Base-by-base conservation (phyloP, 768 basidiomycete genomes). In the Macrocybe gigantea region DNA sequence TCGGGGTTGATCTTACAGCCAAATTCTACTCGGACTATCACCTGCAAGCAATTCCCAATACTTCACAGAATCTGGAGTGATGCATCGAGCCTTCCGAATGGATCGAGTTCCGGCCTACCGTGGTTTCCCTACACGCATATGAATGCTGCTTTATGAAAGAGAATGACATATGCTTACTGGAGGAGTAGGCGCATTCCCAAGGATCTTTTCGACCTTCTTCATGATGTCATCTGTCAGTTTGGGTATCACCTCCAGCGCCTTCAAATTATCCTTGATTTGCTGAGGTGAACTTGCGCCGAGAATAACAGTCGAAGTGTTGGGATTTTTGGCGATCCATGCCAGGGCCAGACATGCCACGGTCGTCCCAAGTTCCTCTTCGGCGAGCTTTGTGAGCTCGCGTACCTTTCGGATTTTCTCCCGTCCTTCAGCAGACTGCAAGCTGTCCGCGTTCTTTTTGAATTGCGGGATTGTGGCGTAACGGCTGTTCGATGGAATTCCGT, bases 261-360 rank as follows among this genome's bases (percentile, higher is more conserved):
- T 77, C 48, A 88, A 60, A 63, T 88, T 86, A 41, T 85, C 80
- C 32, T 73, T 46, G 29, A 88, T 63, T 58, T 88, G 86, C 51
- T 81, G 71, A 1, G 79, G 75, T 48, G 71, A 79, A 7, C 81
- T 72, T 1, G 80, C 84, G 7, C 85, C 85, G 42, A 86, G 71
- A 56, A 87, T 83, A 49, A 85, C 74, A 12, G 78, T 81, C 41
- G 72, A 74, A 3, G 81, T 83, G 61, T 82, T 80, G 7, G 81
- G 77, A 62, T 85, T 82, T 53, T 63, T 71, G 29, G 82, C 78
- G 6, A 83, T 67, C 86, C 88, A 92, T 7, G 89, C 88, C 38
- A 91, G 74, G 5, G 90, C 83, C 33, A 93, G 72, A n/a, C 80
- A 77, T 33, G 78, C 68, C 36, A 78, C 71, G 1, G 71, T 80